A percentile compares a stretch with the other conserved stretches of the same genome.
Conservation (phyloP, 148 eudicot genomes). For the Hydrangea macrophylla region DNA sequence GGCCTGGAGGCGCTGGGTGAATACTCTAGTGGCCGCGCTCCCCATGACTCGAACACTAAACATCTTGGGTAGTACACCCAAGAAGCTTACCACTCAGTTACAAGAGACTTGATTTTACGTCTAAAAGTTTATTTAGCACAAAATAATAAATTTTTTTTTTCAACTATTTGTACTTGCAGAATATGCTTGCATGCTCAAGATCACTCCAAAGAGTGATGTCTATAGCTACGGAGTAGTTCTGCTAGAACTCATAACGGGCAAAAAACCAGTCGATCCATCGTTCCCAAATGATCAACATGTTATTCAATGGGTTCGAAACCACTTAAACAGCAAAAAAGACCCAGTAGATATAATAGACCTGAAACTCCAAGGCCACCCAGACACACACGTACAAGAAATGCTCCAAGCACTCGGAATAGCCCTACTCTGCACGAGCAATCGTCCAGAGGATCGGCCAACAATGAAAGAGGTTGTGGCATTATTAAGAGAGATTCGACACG, state of each 20-base stretch:
- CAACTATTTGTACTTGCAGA: conserved; percentile 42
- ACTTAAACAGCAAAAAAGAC: conserved; percentile 61
- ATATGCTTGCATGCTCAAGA: conserved; percentile 55
- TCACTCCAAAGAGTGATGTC: conserved; percentile 77
- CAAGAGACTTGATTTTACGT: no score
- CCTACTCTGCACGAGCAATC: conserved; percentile 75
- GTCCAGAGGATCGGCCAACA: conserved; percentile 73
- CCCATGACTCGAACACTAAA: no score
- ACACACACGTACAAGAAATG: conserved; percentile 83
- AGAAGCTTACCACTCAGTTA: no score
- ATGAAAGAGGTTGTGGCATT: conserved; percentile 89
- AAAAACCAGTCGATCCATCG: conserved; percentile 64
- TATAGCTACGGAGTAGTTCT: conserved; percentile 89
- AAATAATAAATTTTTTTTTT: no score
- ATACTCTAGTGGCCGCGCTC: no score
- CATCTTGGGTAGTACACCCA: no score
- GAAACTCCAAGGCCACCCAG: conserved; percentile 68
- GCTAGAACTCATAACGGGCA: conserved; percentile 74
- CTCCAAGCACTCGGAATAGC: conserved; percentile 83
- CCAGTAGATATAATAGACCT: conserved; percentile 63
- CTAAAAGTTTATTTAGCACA: no score
- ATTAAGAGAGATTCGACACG: conserved; percentile 63
- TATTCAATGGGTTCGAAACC: conserved; percentile 79
- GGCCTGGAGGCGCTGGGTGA: no score
- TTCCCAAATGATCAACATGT: conserved; percentile 60